A percentile compares a stretch with the other conserved stretches of the same genome.
Evolutionary conservation across 2,329 filamentous ascomycete species (phyloP).

Genomic region (Pseudopithomyces maydicus): DNA sequence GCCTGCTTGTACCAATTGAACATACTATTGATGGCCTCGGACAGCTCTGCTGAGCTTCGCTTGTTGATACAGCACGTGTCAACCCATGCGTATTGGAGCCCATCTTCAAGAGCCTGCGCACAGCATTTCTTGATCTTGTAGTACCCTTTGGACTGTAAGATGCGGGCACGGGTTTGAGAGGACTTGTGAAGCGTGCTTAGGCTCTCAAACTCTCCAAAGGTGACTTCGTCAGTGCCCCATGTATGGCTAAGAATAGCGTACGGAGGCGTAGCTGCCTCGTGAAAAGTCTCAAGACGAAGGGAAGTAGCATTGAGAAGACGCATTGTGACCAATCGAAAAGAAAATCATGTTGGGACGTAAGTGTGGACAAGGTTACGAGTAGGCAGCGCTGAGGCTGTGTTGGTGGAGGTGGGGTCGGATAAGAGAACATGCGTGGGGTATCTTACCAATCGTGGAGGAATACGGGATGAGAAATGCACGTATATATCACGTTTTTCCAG

Average conservation of each 20-base stretch:
- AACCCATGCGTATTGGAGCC: not conserved
- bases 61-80: slow-evolving; percentile 22
- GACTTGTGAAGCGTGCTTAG: not conserved
- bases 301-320: slow-evolving; percentile 16
- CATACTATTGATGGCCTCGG: slow-evolving; percentile 23
- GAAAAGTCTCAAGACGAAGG: slow-evolving; percentile 12
- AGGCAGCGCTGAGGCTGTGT: not conserved
- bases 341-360: not conserved
- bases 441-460: not conserved
- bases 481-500: too few species aligned
- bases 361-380: not conserved
- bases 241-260: slow-evolving; percentile 29
- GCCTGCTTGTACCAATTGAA: slow-evolving; percentile 14
- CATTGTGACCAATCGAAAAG: slow-evolving; percentile 1
- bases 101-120: not conserved
- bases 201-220: slow-evolving; percentile 12
- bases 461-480: not conserved
- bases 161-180: not conserved
- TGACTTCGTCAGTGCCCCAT: slow-evolving; percentile 18
- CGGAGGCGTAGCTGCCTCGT: slow-evolving; percentile 13
- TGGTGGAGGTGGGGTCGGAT: not conserved
- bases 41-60: slow-evolving; percentile 12
- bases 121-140: slow-evolving; percentile 8
- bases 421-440: not conserved
- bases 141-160: slow-evolving; percentile 26